A percentile compares a stretch with the other conserved stretches of the same genome.
Conservation (phyloP, 208 protist species). For the Acanthamoeba royreba region DNA sequence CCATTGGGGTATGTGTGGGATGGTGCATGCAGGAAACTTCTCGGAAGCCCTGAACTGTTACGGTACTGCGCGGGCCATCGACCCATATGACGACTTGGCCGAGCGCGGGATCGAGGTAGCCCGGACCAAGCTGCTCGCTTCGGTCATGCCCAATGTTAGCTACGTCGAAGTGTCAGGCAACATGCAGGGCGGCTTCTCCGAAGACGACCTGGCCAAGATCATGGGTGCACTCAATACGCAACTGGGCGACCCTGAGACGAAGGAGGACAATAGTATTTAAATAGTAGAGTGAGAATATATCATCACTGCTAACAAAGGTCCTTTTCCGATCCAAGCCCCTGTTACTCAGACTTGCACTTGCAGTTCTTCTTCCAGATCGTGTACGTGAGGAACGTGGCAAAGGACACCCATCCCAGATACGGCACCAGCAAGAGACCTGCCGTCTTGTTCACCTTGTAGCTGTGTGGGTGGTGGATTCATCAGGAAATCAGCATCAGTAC, state of each 20-base stretch:
- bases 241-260: neutral
- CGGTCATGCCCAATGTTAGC: neutral
- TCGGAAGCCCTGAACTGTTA: neutral
- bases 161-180: neutral
- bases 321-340: neutral
- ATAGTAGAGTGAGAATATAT: neutral
- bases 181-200: neutral
- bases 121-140: neutral
- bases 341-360: neutral
- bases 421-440: neutral
- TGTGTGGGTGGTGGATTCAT: too few species aligned
- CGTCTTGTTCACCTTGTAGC: constrained; percentile 16
- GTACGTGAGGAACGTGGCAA: constrained; percentile 2
- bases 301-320: neutral
- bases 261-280: neutral
- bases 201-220: neutral
- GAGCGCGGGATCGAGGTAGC: neutral
- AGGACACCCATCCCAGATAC: constrained; percentile 7
- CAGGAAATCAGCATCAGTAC: too few species aligned
- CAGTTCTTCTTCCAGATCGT: neutral
- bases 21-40: neutral
- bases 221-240: neutral
- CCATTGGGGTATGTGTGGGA: neutral
- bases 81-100: neutral
- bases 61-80: neutral